Conservation (phyloP, 106 monocot species). For the Acanthochlamys bracteata region DNA sequence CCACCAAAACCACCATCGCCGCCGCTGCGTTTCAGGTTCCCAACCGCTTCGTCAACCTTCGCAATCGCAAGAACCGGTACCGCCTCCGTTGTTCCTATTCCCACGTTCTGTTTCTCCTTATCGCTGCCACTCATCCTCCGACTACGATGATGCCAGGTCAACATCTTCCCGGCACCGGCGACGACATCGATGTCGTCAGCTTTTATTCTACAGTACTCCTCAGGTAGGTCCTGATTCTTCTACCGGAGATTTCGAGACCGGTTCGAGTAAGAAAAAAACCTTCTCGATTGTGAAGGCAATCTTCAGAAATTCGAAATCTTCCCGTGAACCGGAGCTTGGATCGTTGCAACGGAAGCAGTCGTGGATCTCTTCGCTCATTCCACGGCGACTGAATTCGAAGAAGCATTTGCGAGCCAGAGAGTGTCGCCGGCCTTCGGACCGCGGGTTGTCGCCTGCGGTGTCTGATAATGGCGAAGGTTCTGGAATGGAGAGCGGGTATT, state of each 20-base stretch:
- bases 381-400: slow-evolving; percentile 1
- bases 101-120: slow-evolving; percentile 38
- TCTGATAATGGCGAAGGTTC: background rate
- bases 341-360: background rate
- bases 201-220: slow-evolving; percentile 41
- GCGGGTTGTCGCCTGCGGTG: slow-evolving; percentile 30
- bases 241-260: background rate
- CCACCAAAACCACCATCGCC: background rate
- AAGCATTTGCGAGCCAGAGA: background rate
- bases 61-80: background rate
- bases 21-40: too few relatives aligned
- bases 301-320: slow-evolving; percentile 19
- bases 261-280: background rate
- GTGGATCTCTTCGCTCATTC: slow-evolving; percentile 22
- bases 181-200: slow-evolving; percentile 1
- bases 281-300: slow-evolving; percentile 34
- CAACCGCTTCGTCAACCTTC: slow-evolving; percentile 2
- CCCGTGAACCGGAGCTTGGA: background rate
- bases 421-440: slow-evolving; percentile 5
- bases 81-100: background rate
- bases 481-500: slow-evolving; percentile 14
- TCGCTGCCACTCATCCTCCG: slow-evolving; percentile 22
- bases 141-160: background rate
- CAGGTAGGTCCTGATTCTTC: slow-evolving; percentile 24
- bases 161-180: too few relatives aligned